Conservation (phyloP, 1,139 yeast species). For the Pichia sp. region DNA sequence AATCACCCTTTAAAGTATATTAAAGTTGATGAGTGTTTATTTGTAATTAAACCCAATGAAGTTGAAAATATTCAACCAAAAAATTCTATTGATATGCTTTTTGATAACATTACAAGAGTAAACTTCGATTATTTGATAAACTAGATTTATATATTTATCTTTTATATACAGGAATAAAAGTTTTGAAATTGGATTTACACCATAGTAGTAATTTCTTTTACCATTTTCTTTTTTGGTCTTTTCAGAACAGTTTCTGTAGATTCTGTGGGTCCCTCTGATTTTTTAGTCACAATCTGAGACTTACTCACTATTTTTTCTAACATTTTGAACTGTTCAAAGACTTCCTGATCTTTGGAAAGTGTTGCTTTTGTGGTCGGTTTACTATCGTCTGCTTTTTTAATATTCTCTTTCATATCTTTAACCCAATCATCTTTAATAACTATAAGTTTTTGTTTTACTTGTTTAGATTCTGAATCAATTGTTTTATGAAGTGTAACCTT, state of each 20-base stretch:
- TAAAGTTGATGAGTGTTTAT: constrained; percentile 37
- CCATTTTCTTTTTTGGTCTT: constrained; percentile 13
- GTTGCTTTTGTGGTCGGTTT: background rate
- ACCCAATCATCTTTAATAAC: constrained; percentile 22
- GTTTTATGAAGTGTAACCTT: constrained; percentile 18
- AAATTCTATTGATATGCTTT: constrained; percentile 41
- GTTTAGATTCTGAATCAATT: constrained; percentile 12
- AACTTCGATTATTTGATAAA: background rate
- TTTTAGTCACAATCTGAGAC: constrained; percentile 12
- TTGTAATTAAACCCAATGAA: constrained; percentile 22
- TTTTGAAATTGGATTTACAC: background rate
- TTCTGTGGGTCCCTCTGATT: constrained; percentile 4
- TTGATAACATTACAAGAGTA: constrained; percentile 28
- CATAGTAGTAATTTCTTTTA: constrained; percentile 11
- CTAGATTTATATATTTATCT: background rate
- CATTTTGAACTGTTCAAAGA: constrained; percentile 16
- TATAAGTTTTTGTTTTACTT: constrained; percentile 21
- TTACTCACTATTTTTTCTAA: constrained; percentile 17
- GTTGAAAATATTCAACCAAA: constrained; percentile 33
- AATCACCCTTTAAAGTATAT: constrained; percentile 36
- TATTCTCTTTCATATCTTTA: constrained; percentile 5
- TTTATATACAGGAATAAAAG: background rate
- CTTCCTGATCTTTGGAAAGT: constrained; percentile 9
- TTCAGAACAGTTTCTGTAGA: constrained; percentile 10
- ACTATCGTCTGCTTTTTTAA: constrained; percentile 3